Percentiles rank a stretch among this genome's conserved stretches.
Conservation (phyloP, 2,329 filamentous ascomycete genomes). For the Pseudogymnoascus sp. region DNA sequence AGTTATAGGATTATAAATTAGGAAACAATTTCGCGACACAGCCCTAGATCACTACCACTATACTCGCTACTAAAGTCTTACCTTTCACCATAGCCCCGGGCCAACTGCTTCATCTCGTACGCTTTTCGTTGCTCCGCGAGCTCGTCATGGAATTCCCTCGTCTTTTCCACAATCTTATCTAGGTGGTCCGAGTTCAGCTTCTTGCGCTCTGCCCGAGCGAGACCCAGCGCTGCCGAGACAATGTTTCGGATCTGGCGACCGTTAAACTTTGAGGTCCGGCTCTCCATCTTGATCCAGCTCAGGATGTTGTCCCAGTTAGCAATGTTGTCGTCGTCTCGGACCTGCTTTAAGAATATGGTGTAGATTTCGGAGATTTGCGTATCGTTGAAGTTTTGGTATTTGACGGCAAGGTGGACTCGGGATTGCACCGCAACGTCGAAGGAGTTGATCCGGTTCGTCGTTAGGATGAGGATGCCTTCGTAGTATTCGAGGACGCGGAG, state of each 20-base stretch:
- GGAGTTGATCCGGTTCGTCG: constrained; percentile 31
- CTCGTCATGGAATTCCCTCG: constrained; percentile 2
- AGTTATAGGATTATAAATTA: no score
- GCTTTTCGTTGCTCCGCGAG: no score
- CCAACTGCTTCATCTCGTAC: no score
- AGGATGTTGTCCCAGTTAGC: no score
- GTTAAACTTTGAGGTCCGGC: constrained; percentile 12
- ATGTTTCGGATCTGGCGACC: constrained; percentile 19
- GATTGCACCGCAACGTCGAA: constrained; percentile 35
- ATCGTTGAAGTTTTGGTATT: neutral
- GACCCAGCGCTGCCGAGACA: constrained; percentile 6
- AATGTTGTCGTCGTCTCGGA: no score
- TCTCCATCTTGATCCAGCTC: no score
- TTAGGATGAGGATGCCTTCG: constrained; percentile 34
- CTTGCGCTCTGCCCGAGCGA: neutral
- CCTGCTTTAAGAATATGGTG: no score
- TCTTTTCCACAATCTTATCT: constrained; percentile 7
- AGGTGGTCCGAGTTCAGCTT: neutral
- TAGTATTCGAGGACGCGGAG: constrained; percentile 35
- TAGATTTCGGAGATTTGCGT: no score
- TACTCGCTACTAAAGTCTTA: no score
- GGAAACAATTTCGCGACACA: no score
- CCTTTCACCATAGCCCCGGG: no score
- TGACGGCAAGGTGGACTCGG: constrained; percentile 31
- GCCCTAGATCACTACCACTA: no score